Evolutionary conservation across 2,329 filamentous ascomycete genomes (phyloP).

Genomic region (Aspergillus terreus): DNA sequence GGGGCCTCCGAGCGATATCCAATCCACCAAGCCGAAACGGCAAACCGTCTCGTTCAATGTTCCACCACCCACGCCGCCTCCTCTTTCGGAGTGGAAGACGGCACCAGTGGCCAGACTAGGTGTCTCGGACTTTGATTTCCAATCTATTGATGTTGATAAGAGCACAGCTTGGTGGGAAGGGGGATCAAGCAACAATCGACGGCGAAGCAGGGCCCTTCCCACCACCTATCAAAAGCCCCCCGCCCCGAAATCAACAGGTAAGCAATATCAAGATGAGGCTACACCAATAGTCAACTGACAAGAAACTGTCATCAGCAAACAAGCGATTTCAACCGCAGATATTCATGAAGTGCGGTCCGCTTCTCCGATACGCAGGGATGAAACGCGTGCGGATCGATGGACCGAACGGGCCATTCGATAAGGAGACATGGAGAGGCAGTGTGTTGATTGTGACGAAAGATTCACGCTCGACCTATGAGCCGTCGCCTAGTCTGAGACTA

Average conservation of each 20-base stretch:
- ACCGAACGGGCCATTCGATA: conserved; percentile 46
- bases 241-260: conserved; percentile 31
- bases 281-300: not conserved
- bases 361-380: conserved; percentile 87
- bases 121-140: conserved; percentile 59
- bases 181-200: conserved; percentile 43
- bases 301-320: conserved; percentile 31
- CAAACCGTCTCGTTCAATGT: conserved; percentile 46
- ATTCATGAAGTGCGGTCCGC: conserved; percentile 83
- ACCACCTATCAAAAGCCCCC: conserved; percentile 30
- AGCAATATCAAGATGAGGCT: conserved; percentile 6
- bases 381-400: conserved; percentile 46
- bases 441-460: conserved; percentile 95
- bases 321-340: conserved; percentile 79
- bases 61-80: conserved; percentile 44
- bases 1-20: conserved; percentile 15
- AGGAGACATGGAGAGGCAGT: conserved; percentile 86
- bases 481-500: conserved; percentile 70
- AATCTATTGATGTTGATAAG: conserved; percentile 45
- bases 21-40: conserved; percentile 30
- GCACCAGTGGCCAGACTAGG: conserved; percentile 60
- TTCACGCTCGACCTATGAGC: conserved; percentile 74
- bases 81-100: conserved; percentile 64
- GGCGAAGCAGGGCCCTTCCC: conserved; percentile 44
- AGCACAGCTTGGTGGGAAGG: conserved; percentile 76